phyloP scores from a whole-genome alignment of 2,329 filamentous ascomycete species.

The Fusarium transvaalense region DNA sequence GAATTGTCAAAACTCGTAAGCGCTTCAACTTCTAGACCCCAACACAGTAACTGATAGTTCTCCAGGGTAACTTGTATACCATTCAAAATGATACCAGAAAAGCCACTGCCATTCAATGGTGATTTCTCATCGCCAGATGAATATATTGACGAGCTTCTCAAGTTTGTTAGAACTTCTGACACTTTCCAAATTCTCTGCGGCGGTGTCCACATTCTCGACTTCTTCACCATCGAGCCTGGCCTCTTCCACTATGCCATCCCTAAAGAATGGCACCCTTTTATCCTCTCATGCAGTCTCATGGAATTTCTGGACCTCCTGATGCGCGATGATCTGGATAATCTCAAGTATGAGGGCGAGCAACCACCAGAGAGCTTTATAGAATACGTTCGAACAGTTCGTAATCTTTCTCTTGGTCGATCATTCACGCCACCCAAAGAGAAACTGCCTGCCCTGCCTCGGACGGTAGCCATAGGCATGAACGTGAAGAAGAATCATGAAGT shows the following conservation, averaged over 20 bases:
- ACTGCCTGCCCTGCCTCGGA: slow-evolving; percentile 72
- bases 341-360: slow-evolving; percentile 45
- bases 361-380: slow-evolving; percentile 71
- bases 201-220: slow-evolving; percentile 96
- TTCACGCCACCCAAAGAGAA: slow-evolving; percentile 63
- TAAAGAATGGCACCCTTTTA: slow-evolving; percentile 83
- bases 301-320: slow-evolving; percentile 84
- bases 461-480: slow-evolving; percentile 91
- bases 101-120: slow-evolving; percentile 75
- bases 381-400: slow-evolving; percentile 79
- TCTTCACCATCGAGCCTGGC: slow-evolving; percentile 87
- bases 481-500: slow-evolving; percentile 97
- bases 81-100: slow-evolving; percentile 61
- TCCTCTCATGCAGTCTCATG: slow-evolving; percentile 78
- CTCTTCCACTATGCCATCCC: slow-evolving; percentile 84
- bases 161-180: slow-evolving; percentile 79
- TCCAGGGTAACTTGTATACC: slow-evolving; percentile 39
- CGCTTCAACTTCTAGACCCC: not conserved
- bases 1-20: slow-evolving; percentile 4
- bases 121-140: slow-evolving; percentile 78
- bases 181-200: slow-evolving; percentile 92
- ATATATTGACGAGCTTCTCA: slow-evolving; percentile 82
- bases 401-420: slow-evolving; percentile 74
- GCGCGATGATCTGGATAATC: slow-evolving; percentile 74
- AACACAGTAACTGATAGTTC: slow-evolving; percentile 6